Evolutionary conservation across 495 filamentous ascomycete genomes (phyloP), one percentile per base, ranked within the genome.

Genomic region (Trichoderma gamsii): DNA sequence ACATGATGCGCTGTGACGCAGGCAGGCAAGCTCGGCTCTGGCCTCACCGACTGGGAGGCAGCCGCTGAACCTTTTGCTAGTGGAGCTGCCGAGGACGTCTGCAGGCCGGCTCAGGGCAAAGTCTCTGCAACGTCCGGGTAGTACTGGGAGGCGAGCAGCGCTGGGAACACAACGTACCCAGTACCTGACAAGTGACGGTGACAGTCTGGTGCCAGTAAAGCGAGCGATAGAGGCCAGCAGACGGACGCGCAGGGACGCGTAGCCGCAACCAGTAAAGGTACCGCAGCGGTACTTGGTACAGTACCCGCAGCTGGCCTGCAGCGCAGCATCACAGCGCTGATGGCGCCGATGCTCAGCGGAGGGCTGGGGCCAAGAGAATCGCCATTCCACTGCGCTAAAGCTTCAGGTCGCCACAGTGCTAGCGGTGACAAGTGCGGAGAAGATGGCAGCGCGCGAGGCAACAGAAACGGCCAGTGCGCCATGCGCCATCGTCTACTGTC

Each of bases 21-120:
- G 56, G 9, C 44, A 15, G 13, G 15, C 15, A 49, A n/a, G n/a
- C 51, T 46, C 43, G 43, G 49, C 49, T 52, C n/a, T 23, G 49
- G 49, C 49, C 49, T n/a, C 49, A 61, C 56, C 56, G 56, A 61
- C 56, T 12, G 56, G 27, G 56, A 61, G 51, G 44, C 44, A 49
- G 18, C 4, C 44, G 13, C n/a, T 49, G 13, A n/a, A 49, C 13
- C 44, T 49, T 29, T 49, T 49, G 44, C 13, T 15, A n/a, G 44
- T 49, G 44, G 44, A n/a, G 44, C 44, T 9, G 35, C 44, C 35
- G 35, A 38, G 35, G 35, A 38, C 35, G 0, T 7, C 35, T 38
- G 35, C 35, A 38, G 35, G 35, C 35, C 35, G 35, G 35, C 35
- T 52, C 49, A 21, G 18, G 18, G 49, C 49, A n/a, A 49, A 49